These are phyloP conservation scores for Mariannaea sp. DNA, from an alignment of 2,329 filamentous ascomycete genomes.

Conservation along the genomic window DNA sequence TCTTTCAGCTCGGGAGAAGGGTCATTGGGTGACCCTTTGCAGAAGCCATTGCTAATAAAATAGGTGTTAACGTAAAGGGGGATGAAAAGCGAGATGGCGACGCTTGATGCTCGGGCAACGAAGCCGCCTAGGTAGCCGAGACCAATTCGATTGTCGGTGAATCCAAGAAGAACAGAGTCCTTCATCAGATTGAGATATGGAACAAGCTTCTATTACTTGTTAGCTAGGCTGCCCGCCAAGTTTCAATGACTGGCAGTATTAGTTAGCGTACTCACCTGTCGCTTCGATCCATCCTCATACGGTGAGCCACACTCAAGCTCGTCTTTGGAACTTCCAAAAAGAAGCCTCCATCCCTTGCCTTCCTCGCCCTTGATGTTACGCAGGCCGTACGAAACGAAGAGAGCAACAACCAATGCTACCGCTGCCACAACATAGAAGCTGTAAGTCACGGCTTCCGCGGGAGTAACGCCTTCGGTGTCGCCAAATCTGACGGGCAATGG, in stretches of 20 bases:
- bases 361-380: conserved; percentile 73
- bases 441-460: conserved; percentile 74
- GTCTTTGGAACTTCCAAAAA: conserved; percentile 51
- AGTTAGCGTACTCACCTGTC: conserved; percentile 35
- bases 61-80: conserved; percentile 92
- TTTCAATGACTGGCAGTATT: not conserved
- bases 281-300: conserved; percentile 22
- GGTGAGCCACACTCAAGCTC: conserved; percentile 30
- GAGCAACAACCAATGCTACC: conserved; percentile 72
- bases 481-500: conserved; percentile 83
- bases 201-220: conserved; percentile 45
- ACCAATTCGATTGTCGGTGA: conserved; percentile 76
- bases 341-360: conserved; percentile 69
- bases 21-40: conserved; percentile 68
- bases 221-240: conserved; percentile 5
- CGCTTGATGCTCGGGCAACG: conserved; percentile 90
- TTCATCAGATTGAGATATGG: conserved; percentile 65
- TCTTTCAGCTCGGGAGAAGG: conserved; percentile 77
- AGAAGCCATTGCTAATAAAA: conserved; percentile 81
- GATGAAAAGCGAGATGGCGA: conserved; percentile 93
- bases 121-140: conserved; percentile 93
- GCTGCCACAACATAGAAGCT: conserved; percentile 86
- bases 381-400: conserved; percentile 80
- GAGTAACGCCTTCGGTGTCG: conserved; percentile 71
- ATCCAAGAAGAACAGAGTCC: conserved; percentile 70